phyloP scores from a whole-genome alignment of 345 rosid species.

The Corchorus olitorius region DNA sequence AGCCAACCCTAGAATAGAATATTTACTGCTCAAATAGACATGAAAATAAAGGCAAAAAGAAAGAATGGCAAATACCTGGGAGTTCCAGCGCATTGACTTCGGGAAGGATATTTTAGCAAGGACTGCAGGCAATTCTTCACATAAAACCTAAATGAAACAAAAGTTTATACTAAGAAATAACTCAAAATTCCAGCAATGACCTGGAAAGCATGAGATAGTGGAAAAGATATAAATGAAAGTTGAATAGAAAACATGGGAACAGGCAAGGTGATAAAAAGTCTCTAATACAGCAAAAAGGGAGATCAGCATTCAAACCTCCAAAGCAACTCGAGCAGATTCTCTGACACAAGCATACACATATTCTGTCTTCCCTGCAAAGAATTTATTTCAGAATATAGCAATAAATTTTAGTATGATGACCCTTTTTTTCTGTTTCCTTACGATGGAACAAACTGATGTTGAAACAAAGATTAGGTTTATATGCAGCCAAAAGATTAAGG shows the following conservation, averaged over 20 bases:
- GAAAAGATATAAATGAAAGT: not conserved
- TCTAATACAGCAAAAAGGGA: conserved; percentile 22
- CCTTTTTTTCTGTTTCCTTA: not conserved
- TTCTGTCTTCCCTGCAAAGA: conserved; percentile 79
- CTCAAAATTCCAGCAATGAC: conserved; percentile 1
- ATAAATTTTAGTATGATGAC: not conserved
- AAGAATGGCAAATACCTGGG: conserved; percentile 53
- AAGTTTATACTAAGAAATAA: not conserved
- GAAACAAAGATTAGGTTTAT: not conserved
- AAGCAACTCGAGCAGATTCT: conserved; percentile 71
- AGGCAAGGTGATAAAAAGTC: not conserved
- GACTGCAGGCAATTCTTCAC: conserved; percentile 74
- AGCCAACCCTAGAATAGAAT: conserved; percentile 6
- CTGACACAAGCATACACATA: conserved; percentile 68
- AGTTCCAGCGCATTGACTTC: conserved; percentile 97
- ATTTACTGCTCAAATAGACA: not conserved
- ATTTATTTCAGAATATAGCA: conserved; percentile 6
- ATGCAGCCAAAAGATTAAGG: not conserved
- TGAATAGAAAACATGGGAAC: not conserved
- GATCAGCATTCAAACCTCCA: conserved; percentile 60
- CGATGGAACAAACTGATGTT: not conserved
- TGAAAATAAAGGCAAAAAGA: conserved; percentile 7
- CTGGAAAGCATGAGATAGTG: not conserved
- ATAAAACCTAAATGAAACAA: conserved; percentile 59
- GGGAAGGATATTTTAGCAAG: conserved; percentile 83